Conservation (phyloP, 495 filamentous ascomycete genomes). For the Aspergillus ellipticus region DNA sequence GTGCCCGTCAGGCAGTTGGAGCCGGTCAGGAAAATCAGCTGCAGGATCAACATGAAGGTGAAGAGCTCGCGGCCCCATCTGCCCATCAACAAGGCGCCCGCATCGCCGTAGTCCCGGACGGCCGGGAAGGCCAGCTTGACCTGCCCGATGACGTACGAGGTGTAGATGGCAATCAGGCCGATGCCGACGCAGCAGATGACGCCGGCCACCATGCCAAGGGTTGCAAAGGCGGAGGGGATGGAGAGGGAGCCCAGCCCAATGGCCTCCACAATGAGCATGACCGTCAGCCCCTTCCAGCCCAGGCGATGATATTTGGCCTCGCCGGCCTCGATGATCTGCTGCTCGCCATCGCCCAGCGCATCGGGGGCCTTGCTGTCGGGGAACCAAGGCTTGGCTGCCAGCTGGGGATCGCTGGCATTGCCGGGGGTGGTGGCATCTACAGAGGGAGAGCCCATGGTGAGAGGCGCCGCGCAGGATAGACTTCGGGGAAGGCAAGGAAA, state of each 20-base stretch:
- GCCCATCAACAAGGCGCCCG: conserved; percentile 58
- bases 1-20: conserved; percentile 68
- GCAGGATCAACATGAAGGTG: conserved; percentile 54
- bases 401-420: background rate
- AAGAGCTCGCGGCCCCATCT: conserved; percentile 56
- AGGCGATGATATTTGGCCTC: conserved; percentile 29
- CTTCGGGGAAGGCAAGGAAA: background rate
- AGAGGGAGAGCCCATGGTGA: background rate
- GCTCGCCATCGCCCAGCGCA: conserved; percentile 26
- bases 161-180: conserved; percentile 67
- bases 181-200: conserved; percentile 51
- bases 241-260: conserved; percentile 59
- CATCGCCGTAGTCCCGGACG: conserved; percentile 65
- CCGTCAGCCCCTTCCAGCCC: conserved; percentile 36
- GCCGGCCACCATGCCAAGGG: conserved; percentile 56
- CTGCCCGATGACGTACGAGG: conserved; percentile 65
- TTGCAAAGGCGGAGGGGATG: conserved; percentile 56
- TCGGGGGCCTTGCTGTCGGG: conserved; percentile 21
- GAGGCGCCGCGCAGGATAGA: background rate
- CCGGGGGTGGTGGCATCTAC: background rate
- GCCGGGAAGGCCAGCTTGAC: conserved; percentile 63
- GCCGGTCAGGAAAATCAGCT: conserved; percentile 65
- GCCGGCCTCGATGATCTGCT: conserved; percentile 22
- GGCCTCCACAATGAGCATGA: conserved; percentile 57
- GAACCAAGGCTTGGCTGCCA: background rate